Evolutionary conservation across 2,329 filamentous ascomycete species (phyloP).

Genomic region (Chalara sp.): DNA sequence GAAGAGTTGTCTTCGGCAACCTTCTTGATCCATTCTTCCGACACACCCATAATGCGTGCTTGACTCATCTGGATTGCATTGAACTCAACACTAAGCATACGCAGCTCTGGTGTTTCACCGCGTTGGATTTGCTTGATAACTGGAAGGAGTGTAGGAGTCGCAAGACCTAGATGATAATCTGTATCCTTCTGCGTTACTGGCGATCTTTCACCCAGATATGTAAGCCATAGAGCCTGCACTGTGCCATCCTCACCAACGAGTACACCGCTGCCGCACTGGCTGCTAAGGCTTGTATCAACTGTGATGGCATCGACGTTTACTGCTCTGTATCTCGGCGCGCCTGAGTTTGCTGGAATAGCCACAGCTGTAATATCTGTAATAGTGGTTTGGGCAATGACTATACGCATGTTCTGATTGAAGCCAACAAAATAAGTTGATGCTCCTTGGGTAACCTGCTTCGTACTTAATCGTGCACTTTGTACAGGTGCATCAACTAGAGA

Average conservation of each 20-base stretch:
- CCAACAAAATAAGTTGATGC: conserved; percentile 94
- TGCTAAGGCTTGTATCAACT: conserved; percentile 85
- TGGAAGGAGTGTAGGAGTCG: conserved; percentile 80
- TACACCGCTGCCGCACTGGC: conserved; percentile 90
- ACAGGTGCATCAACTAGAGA: conserved; percentile 90
- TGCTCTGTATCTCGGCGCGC: conserved; percentile 86
- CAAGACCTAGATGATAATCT: conserved; percentile 91
- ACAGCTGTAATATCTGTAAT: conserved; percentile 98
- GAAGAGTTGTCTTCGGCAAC: conserved; percentile 84
- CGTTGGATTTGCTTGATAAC: conserved; percentile 82
- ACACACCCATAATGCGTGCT: conserved; percentile 93
- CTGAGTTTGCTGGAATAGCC: conserved; percentile 87
- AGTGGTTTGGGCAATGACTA: conserved; percentile 88
- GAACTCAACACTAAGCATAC: conserved; percentile 91
- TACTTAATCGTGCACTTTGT: conserved; percentile 77
- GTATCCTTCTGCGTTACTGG: conserved; percentile 77
- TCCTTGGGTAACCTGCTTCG: conserved; percentile 80
- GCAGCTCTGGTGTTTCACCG: conserved; percentile 71
- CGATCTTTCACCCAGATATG: conserved; percentile 86
- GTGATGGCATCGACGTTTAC: conserved; percentile 97
- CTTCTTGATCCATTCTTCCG: conserved; percentile 89
- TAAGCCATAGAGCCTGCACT: conserved; percentile 93
- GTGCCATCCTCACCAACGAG: conserved; percentile 83
- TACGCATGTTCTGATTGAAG: conserved; percentile 92
- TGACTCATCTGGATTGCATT: conserved; percentile 96